Evolutionary conservation across 1,139 yeast species (phyloP).

Genomic region (Saccharomycopsis crataegensis): DNA sequence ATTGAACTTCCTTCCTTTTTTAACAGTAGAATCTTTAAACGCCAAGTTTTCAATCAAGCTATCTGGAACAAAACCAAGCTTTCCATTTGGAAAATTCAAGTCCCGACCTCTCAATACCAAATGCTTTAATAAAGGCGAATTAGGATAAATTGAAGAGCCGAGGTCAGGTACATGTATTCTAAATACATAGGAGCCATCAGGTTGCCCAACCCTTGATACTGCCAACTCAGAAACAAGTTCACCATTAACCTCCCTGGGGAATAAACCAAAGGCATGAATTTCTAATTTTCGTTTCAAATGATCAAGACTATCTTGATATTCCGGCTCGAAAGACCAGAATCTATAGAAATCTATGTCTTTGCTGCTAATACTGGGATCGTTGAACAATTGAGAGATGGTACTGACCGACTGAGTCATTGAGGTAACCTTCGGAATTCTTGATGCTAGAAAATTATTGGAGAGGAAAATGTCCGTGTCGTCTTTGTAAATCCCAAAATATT

Average conservation of each 20-base stretch:
- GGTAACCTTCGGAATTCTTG: not conserved
- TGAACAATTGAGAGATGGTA: slow-evolving; percentile 4
- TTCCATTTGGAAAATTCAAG: slow-evolving; percentile 11
- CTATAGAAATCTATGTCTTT: slow-evolving; percentile 1
- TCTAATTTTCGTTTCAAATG: slow-evolving; percentile 3
- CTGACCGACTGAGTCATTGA: not conserved
- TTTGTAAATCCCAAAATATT: slow-evolving; percentile 15
- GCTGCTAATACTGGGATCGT: not conserved
- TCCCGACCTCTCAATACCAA: slow-evolving; percentile 6
- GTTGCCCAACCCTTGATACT: slow-evolving; percentile 28
- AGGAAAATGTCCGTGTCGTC: slow-evolving; percentile 16
- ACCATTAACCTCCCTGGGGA: not conserved
- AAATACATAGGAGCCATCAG: slow-evolving; percentile 29
- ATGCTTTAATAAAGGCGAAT: slow-evolving; percentile 24
- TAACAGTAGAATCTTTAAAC: not conserved
- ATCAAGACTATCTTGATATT: slow-evolving; percentile 7
- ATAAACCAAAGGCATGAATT: slow-evolving; percentile 4
- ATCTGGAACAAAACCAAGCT: slow-evolving; percentile 8
- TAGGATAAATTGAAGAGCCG: slow-evolving; percentile 31
- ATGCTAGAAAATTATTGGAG: slow-evolving; percentile 9
- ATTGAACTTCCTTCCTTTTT: not conserved
- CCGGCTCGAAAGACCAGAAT: not conserved
- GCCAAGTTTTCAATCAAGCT: not conserved
- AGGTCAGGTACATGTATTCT: slow-evolving; percentile 42
- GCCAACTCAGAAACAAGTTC: slow-evolving; percentile 23